Evolutionary conservation across 2,329 filamentous ascomycete genomes (phyloP).

Genomic region (Truncatella angustata): DNA sequence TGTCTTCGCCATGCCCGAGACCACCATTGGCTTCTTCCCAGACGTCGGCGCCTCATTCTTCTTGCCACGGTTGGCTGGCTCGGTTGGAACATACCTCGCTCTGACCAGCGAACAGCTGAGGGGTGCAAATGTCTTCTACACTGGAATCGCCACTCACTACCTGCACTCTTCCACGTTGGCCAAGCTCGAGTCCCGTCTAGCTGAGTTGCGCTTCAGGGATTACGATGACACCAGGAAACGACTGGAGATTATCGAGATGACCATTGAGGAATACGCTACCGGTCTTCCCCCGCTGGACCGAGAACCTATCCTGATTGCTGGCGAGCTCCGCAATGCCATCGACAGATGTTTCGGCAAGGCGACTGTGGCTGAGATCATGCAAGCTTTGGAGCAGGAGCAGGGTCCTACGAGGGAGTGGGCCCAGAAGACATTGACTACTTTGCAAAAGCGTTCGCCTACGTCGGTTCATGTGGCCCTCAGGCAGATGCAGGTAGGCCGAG

Average conservation of each 20-base stretch:
- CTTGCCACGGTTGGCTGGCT: slow-evolving; percentile 82
- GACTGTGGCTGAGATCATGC: slow-evolving; percentile 68
- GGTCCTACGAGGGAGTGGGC: slow-evolving; percentile 71
- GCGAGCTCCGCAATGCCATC: slow-evolving; percentile 73
- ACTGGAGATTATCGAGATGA: slow-evolving; percentile 73
- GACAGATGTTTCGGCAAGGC: slow-evolving; percentile 76
- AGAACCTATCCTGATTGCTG: slow-evolving; percentile 65
- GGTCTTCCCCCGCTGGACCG: slow-evolving; percentile 68
- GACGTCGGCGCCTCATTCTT: slow-evolving; percentile 98
- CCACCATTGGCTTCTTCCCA: slow-evolving; percentile 96
- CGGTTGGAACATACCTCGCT: slow-evolving; percentile 87
- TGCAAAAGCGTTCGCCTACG: slow-evolving; percentile 79
- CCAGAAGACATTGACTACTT: slow-evolving; percentile 68
- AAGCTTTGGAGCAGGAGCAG: slow-evolving; percentile 58
- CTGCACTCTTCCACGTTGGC: slow-evolving; percentile 85
- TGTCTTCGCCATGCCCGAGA: slow-evolving; percentile 97
- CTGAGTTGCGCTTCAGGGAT: slow-evolving; percentile 87
- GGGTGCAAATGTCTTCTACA: slow-evolving; percentile 84
- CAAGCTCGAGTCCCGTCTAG: slow-evolving; percentile 77
- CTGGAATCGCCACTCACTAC: slow-evolving; percentile 93
- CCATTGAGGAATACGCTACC: slow-evolving; percentile 88
- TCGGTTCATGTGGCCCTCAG: slow-evolving; percentile 79
- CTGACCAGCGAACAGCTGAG: slow-evolving; percentile 82
- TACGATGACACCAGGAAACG: slow-evolving; percentile 62
- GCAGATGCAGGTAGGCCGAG: slow-evolving; percentile 73